Conservation (phyloP, 345 rosid species). For the Eutrema yunnanense region DNA sequence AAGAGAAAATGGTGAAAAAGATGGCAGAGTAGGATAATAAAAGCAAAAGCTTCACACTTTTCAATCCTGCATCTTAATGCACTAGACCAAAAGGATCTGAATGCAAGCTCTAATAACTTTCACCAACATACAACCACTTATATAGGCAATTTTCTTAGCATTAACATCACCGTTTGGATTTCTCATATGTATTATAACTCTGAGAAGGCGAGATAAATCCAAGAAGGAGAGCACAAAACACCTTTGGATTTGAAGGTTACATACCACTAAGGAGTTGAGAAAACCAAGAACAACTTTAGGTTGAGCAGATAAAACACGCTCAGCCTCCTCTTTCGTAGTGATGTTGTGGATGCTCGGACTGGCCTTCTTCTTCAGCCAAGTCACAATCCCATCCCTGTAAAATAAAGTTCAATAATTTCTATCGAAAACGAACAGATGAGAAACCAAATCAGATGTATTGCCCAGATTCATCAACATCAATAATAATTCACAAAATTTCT, state of each 20-base stretch:
- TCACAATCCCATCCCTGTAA: constrained; percentile 36
- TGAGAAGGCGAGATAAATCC: neutral
- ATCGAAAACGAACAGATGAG: neutral
- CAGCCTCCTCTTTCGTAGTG: constrained; percentile 35
- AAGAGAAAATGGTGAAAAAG: constrained; percentile 5
- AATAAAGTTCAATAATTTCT: neutral
- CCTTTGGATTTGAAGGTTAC: neutral
- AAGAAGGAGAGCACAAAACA: neutral
- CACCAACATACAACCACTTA: neutral
- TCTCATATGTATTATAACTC: neutral
- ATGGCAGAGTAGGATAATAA: neutral
- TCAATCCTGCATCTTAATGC: neutral
- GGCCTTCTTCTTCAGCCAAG: constrained; percentile 41
- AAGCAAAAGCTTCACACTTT: constrained; percentile 5
- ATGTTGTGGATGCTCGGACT: constrained; percentile 30
- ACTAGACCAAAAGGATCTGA: neutral
- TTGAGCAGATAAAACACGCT: constrained; percentile 23
- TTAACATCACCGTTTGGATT: neutral
- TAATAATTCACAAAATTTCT: neutral
- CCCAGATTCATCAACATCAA: neutral
- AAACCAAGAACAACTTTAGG: constrained; percentile 38
- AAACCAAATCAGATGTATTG: constrained; percentile 4
- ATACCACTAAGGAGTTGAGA: constrained; percentile 41
- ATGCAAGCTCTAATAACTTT: neutral
- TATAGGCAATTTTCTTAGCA: neutral